Evolutionary conservation across 2,329 filamentous ascomycete genomes (phyloP).

Genomic region (Diaporthe velutina): DNA sequence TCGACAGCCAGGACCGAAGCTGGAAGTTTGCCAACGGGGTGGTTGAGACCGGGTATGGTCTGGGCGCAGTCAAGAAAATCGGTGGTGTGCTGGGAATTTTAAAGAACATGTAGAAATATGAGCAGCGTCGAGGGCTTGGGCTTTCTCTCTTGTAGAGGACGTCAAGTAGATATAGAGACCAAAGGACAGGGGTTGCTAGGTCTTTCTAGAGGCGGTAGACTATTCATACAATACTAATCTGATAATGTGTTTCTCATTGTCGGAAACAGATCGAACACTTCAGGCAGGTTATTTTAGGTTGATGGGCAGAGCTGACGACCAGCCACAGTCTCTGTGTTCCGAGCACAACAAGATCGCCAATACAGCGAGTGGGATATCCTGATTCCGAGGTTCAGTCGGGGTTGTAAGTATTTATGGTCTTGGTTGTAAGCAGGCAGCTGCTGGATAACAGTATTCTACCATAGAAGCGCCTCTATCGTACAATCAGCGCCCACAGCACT

Average conservation of each 20-base stretch:
- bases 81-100: slow-evolving; percentile 45
- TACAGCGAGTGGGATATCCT: background rate
- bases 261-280: background rate
- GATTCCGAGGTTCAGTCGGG: background rate
- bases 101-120: slow-evolving; percentile 43
- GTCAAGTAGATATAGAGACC: background rate
- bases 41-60: slow-evolving; percentile 71
- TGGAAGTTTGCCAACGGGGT: slow-evolving; percentile 75
- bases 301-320: background rate
- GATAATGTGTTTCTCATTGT: background rate
- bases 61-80: slow-evolving; percentile 44
- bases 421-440: background rate
- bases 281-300: background rate
- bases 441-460: background rate
- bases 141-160: background rate
- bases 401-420: background rate
- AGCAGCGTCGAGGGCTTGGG: background rate
- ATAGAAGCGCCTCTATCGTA: background rate
- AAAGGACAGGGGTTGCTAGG: too few species aligned
- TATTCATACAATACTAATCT: slow-evolving; percentile 20
- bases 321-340: background rate
- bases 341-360: background rate
- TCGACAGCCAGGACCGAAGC: slow-evolving; percentile 72
- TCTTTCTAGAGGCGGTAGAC: background rate
- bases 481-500: background rate